Evolutionary conservation across 1,139 yeast genomes (phyloP).

Genomic region (Hansenula sp.): DNA sequence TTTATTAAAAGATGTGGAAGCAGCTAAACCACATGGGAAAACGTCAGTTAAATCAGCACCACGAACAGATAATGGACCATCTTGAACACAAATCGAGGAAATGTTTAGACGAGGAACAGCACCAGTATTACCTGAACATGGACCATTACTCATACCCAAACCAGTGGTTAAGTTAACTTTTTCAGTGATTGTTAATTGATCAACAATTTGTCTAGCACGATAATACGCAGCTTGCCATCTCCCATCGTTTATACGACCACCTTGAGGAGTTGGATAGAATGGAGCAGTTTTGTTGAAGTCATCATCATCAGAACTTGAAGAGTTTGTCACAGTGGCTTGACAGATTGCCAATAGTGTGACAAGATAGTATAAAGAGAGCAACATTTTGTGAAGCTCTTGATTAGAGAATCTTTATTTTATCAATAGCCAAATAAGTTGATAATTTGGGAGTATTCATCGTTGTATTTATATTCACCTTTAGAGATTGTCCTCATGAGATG

Average conservation of each 20-base stretch:
- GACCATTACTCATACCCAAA: constrained; percentile 54
- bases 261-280: constrained; percentile 13
- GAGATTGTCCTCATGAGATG: too few species aligned
- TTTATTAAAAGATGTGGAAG: constrained; percentile 52
- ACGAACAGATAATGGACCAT: constrained; percentile 59
- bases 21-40: constrained; percentile 52
- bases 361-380: neutral
- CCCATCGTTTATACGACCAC: constrained; percentile 12
- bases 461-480: neutral
- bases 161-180: constrained; percentile 61
- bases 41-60: constrained; percentile 49
- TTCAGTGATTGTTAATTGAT: constrained; percentile 49
- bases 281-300: neutral
- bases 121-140: constrained; percentile 60
- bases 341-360: neutral
- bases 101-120: constrained; percentile 50
- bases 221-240: constrained; percentile 52
- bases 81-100: constrained; percentile 52
- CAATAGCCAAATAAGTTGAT: neutral
- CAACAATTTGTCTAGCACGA: constrained; percentile 44
- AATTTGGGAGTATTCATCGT: neutral
- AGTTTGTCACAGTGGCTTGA: neutral
- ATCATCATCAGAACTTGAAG: neutral
- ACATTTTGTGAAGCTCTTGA: neutral
- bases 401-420: too few species aligned